Evolutionary conservation across 495 filamentous ascomycete species (phyloP).

Genomic region (Durotheca rogersii): DNA sequence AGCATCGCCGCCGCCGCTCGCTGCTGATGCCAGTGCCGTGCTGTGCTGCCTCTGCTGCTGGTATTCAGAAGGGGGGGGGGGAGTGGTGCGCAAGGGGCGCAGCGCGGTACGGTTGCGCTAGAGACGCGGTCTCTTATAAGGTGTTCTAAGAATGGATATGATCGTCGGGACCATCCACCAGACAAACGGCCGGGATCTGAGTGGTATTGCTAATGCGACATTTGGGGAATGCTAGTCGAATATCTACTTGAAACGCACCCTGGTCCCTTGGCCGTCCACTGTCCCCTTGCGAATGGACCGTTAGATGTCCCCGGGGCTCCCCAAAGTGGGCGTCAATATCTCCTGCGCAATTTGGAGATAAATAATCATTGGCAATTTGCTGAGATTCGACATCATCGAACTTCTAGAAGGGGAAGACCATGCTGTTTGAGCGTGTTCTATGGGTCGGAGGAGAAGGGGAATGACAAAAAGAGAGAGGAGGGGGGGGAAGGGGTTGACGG

Average conservation of each 20-base stretch:
- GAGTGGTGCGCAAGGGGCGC: slow-evolving; percentile 28
- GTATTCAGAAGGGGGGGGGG: background rate
- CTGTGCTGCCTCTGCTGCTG: too few relatives aligned
- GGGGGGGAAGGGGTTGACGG: background rate
- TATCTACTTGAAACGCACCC: slow-evolving; percentile 36
- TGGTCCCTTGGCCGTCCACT: slow-evolving; percentile 27
- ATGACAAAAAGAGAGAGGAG: background rate
- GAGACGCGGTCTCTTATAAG: slow-evolving; percentile 28
- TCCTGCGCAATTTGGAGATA: slow-evolving; percentile 38
- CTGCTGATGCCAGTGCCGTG: too few relatives aligned
- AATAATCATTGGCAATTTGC: slow-evolving; percentile 23
- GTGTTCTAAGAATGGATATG: slow-evolving; percentile 15
- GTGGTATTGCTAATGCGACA: slow-evolving; percentile 30
- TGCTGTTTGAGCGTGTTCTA: background rate
- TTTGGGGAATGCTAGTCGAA: slow-evolving; percentile 33
- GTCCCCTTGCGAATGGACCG: slow-evolving; percentile 22
- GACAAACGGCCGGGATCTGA: slow-evolving; percentile 18
- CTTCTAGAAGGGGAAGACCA: slow-evolving; percentile 27
- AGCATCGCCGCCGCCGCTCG: too few relatives aligned
- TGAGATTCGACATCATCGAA: slow-evolving; percentile 17
- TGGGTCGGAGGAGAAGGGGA: slow-evolving; percentile 1
- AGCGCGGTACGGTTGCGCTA: slow-evolving; percentile 26
- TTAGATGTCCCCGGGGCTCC: slow-evolving; percentile 20
- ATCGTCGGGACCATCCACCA: slow-evolving; percentile 27
- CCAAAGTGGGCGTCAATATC: slow-evolving; percentile 30